Conservation (phyloP, 129 eudicot species). For the Helianthus annuus region DNA sequence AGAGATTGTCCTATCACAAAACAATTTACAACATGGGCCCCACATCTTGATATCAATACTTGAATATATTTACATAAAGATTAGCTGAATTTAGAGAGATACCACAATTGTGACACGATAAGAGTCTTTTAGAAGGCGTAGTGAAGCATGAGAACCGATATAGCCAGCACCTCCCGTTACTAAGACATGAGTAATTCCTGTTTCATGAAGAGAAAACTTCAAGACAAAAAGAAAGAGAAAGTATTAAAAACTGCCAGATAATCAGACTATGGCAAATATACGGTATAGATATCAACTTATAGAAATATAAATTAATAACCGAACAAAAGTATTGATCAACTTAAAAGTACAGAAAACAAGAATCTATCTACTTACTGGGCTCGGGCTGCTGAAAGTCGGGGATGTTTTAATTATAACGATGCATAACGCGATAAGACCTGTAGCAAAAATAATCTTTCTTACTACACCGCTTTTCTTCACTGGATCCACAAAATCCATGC, state of each 20-base stretch:
- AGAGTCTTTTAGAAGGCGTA: slow-evolving; percentile 38
- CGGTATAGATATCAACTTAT: neutral
- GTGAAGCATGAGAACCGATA: slow-evolving; percentile 43
- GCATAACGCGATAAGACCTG: slow-evolving; percentile 54
- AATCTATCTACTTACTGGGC: slow-evolving; percentile 44
- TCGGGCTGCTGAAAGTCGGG: slow-evolving; percentile 50
- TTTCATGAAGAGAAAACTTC: slow-evolving; percentile 41
- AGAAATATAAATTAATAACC: neutral
- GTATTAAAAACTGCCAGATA: slow-evolving; percentile 20
- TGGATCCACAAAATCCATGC: slow-evolving; percentile 73
- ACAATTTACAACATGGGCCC: neutral
- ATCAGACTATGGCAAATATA: neutral
- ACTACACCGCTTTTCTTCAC: slow-evolving; percentile 50
- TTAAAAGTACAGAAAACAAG: slow-evolving; percentile 8
- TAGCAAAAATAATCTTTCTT: slow-evolving; percentile 59
- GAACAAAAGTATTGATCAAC: neutral
- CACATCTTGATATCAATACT: neutral
- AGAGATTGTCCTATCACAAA: slow-evolving; percentile 77
- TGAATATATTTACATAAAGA: slow-evolving; percentile 9
- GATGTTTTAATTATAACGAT: slow-evolving; percentile 60
- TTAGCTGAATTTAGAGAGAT: slow-evolving; percentile 7
- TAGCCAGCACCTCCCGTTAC: slow-evolving; percentile 48
- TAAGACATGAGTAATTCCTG: slow-evolving; percentile 42
- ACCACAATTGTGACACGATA: slow-evolving; percentile 45
- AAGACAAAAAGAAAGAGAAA: slow-evolving; percentile 20